Conservation (phyloP, 1,139 yeast species). For the Meyerozyma sp. region DNA sequence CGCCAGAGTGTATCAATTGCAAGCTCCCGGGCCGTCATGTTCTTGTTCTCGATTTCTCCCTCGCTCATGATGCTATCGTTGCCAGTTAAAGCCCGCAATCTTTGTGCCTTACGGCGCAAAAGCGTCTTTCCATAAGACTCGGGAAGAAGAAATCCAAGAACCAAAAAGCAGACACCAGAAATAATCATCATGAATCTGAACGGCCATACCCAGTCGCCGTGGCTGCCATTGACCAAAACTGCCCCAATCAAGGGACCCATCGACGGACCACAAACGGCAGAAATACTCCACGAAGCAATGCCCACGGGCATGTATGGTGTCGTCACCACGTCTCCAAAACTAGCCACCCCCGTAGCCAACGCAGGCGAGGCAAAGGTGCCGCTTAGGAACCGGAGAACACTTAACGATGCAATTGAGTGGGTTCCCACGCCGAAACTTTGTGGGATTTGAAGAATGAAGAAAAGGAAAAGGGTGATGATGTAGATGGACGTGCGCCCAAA, state of each 20-base stretch:
- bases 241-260: conserved; percentile 11
- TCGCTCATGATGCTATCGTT: conserved; percentile 23
- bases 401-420: conserved; percentile 26
- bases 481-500: conserved; percentile 50
- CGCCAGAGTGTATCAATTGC: conserved; percentile 43
- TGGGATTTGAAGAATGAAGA: conserved; percentile 29
- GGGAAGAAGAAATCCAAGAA: conserved; percentile 26
- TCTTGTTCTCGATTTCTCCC: conserved; percentile 22
- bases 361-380: conserved; percentile 34
- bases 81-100: conserved; percentile 32
- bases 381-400: conserved; percentile 27
- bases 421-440: conserved; percentile 18
- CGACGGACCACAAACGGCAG: conserved; percentile 12
- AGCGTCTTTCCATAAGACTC: conserved; percentile 31
- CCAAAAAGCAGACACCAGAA: conserved; percentile 21
- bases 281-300: conserved; percentile 9
- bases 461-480: conserved; percentile 22
- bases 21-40: conserved; percentile 16
- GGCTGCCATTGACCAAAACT: conserved; percentile 13
- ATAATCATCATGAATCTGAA: conserved; percentile 34
- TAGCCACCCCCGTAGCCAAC: conserved; percentile 35
- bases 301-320: conserved; percentile 9
- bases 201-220: conserved; percentile 33
- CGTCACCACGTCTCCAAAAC: conserved; percentile 23
- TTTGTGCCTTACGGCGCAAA: conserved; percentile 29